Evolutionary conservation across 352 stramenopile species (phyloP).

Genomic region (Pelagophyceae sp.): DNA sequence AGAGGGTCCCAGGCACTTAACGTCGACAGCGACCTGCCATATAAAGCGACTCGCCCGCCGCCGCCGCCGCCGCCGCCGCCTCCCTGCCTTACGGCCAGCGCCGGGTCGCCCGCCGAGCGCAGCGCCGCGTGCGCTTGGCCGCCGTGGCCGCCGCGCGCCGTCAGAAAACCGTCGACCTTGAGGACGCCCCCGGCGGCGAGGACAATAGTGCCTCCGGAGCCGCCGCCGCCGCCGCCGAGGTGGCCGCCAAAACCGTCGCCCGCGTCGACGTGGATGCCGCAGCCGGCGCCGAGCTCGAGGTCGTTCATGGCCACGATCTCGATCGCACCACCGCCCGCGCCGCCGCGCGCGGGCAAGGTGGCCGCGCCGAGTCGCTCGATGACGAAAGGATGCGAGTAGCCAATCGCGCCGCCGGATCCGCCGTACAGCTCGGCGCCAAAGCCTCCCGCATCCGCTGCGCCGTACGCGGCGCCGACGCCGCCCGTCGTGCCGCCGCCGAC

Average conservation of each 20-base stretch:
- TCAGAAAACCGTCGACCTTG: slow-evolving; percentile 50
- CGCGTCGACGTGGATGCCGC: slow-evolving; percentile 62
- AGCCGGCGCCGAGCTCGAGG: slow-evolving; percentile 68
- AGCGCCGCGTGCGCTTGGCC: slow-evolving; percentile 41
- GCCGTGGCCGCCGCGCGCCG: slow-evolving; percentile 65
- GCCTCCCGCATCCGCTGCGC: background rate
- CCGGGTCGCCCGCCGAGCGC: background rate
- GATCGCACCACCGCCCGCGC: slow-evolving; percentile 72
- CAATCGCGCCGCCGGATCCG: slow-evolving; percentile 70
- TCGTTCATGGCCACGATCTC: slow-evolving; percentile 83
- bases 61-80: slow-evolving; percentile 47
- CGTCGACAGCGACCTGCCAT: slow-evolving; percentile 34
- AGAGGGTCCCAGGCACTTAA: background rate
- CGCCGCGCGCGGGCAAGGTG: slow-evolving; percentile 63
- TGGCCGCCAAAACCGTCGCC: slow-evolving; percentile 42
- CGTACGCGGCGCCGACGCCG: background rate
- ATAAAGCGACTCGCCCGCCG: slow-evolving; percentile 56
- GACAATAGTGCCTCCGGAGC: slow-evolving; percentile 53
- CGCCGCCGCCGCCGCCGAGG: slow-evolving; percentile 51
- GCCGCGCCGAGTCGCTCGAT: slow-evolving; percentile 30
- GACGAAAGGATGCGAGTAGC: slow-evolving; percentile 62
- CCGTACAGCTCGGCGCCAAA: background rate
- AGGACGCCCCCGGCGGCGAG: slow-evolving; percentile 49
- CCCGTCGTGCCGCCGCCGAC: background rate
- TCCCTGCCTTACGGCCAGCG: background rate